phyloP scores from a whole-genome alignment of 495 filamentous ascomycete species.

The Aspergillus kassunensis region DNA sequence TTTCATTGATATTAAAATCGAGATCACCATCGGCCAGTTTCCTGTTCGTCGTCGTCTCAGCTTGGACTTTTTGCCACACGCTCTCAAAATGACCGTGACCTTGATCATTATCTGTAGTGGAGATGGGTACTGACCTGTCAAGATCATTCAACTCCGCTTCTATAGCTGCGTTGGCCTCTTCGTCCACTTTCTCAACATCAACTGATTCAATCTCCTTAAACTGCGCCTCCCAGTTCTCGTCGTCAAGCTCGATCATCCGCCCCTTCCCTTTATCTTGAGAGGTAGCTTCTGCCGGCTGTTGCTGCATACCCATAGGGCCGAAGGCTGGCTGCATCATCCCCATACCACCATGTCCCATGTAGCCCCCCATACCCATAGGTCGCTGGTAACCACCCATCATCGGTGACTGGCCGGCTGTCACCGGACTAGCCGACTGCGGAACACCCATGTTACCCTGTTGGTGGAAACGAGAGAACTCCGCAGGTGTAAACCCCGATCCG shows the following conservation, averaged over 20 bases:
- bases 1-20: slow-evolving; percentile 47
- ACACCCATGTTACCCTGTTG: slow-evolving; percentile 57
- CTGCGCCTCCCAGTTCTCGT: slow-evolving; percentile 92
- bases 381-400: slow-evolving; percentile 55
- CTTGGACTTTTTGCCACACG: slow-evolving; percentile 81
- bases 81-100: slow-evolving; percentile 81
- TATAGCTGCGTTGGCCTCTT: slow-evolving; percentile 69
- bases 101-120: slow-evolving; percentile 30
- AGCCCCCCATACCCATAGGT: slow-evolving; percentile 58
- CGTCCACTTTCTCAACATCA: slow-evolving; percentile 59
- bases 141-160: slow-evolving; percentile 87
- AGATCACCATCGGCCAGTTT: slow-evolving; percentile 63
- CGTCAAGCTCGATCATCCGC: slow-evolving; percentile 87
- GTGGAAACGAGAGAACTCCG: slow-evolving; percentile 84
- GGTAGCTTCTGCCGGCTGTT: slow-evolving; percentile 46
- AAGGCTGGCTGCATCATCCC: slow-evolving; percentile 39
- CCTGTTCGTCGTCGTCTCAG: slow-evolving; percentile 70
- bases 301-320: slow-evolving; percentile 34
- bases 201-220: slow-evolving; percentile 84
- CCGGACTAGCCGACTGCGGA: slow-evolving; percentile 55
- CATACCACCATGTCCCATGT: slow-evolving; percentile 41
- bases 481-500: slow-evolving; percentile 64
- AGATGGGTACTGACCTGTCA: slow-evolving; percentile 70
- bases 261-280: slow-evolving; percentile 77
- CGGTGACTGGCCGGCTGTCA: slow-evolving; percentile 38